phyloP scores from a whole-genome alignment of 1,284 basidiomycete species.

The Cerrena zonata region DNA sequence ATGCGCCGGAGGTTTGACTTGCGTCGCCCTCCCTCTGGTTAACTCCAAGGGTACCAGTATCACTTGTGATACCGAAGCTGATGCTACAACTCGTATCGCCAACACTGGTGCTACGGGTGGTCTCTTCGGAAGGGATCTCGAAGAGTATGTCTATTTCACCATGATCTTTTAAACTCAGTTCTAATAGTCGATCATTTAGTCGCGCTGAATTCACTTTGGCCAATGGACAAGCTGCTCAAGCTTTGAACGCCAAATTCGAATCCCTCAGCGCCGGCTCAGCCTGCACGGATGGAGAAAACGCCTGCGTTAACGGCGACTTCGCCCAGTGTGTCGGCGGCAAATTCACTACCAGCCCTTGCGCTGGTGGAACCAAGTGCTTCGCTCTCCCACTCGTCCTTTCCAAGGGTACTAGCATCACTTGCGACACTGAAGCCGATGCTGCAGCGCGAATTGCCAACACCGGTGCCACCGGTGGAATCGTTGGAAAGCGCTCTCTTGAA shows the following conservation, averaged over 20 bases:
- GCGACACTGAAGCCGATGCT: conserved; percentile 44
- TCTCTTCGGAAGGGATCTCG: conserved; percentile 11
- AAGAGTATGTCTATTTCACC: conserved; percentile 7
- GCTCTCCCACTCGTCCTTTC: conserved; percentile 52
- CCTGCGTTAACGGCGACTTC: conserved; percentile 24
- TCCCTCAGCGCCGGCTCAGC: conserved; percentile 33
- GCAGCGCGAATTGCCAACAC: conserved; percentile 41
- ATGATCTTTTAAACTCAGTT: background rate
- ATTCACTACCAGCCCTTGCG: conserved; percentile 37
- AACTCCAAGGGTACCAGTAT: conserved; percentile 43
- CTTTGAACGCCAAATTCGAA: conserved; percentile 44
- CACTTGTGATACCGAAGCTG: conserved; percentile 43
- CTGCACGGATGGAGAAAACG: conserved; percentile 39
- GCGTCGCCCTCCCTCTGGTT: conserved; percentile 52
- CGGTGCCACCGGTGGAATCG: conserved; percentile 35
- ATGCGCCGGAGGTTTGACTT: conserved; percentile 38
- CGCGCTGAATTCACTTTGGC: conserved; percentile 29
- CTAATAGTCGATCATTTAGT: background rate
- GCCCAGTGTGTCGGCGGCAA: conserved; percentile 37
- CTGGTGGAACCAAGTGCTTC: conserved; percentile 36
- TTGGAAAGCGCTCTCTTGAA: conserved; percentile 13
- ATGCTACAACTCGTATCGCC: conserved; percentile 42
- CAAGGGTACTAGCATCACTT: conserved; percentile 47
- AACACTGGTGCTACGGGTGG: conserved; percentile 27
- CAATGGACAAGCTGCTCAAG: conserved; percentile 47